Base-by-base conservation (phyloP, 768 basidiomycete species). In the Paxillus rubicundulus region DNA sequence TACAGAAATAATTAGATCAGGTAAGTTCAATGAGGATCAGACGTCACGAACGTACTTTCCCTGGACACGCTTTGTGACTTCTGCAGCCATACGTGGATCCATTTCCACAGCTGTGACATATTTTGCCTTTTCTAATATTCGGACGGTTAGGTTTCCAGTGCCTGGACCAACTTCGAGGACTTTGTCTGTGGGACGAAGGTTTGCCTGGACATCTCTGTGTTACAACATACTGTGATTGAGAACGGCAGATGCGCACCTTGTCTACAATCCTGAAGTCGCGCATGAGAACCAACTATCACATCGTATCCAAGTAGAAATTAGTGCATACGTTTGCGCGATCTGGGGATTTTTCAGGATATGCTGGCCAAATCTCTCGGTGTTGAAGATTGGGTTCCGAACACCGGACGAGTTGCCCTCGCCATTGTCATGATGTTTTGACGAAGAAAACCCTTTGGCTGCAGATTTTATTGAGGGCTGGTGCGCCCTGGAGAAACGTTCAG, bases 41-140 rank as follows among this genome's bases (percentile, higher is more conserved):
- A 32, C 34, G 32, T 13, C 37, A 45, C 10, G 24, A 20, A 86
- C 95, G 74, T 71, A 98, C 96, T 87, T 97, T 76, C 96, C 97
- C 79, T 98, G 89, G 9, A 98, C 94, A 45, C 97, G 85, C 70
- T 99, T 99, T 39, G 90, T 88, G 46, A 98, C 81, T 70, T 98
- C 97, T 16, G 95, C 94, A 13, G 97, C 96, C 96, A 98, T 98
- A 14, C 97, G 85, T 58, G 97, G 97, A 67, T 98, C 97, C 88
- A 93, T 92, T 73, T 99, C 97, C 20, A 98, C 85, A 1, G 95
- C 96, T 0, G 90, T 92, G 24, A 92, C 88, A 73, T 89, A 87
- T 68, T 94, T 93, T 49, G 90, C 89, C 69, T 93, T 88, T 63
- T 96, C 92, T 21, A 99, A 74, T 52, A 98, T 99, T 63, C 89